Evolutionary conservation across 805 yeast species (phyloP).

Genomic region (Saturnispora sekii): DNA sequence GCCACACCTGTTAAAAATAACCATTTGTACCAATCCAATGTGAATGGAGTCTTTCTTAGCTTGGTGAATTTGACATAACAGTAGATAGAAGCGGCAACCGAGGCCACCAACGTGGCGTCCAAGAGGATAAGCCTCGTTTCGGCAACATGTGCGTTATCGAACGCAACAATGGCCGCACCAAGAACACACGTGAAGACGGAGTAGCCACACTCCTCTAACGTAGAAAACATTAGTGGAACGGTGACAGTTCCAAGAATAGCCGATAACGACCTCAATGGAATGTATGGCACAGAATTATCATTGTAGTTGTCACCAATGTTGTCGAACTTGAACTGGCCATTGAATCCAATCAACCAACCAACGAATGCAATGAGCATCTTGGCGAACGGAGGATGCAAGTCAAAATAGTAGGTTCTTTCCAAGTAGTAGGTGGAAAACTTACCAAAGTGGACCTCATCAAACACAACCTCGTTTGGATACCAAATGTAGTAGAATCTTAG

Average conservation of each 20-base stretch:
- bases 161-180: conserved; percentile 64
- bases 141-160: conserved; percentile 84
- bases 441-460: conserved; percentile 55
- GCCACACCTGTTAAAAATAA: conserved; percentile 72
- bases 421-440: conserved; percentile 79
- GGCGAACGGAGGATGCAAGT: conserved; percentile 97
- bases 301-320: conserved; percentile 78
- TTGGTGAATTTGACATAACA: conserved; percentile 72
- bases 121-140: conserved; percentile 86
- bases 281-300: conserved; percentile 72
- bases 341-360: conserved; percentile 83
- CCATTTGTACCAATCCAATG: conserved; percentile 81
- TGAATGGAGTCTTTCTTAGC: conserved; percentile 57
- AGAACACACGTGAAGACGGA: conserved; percentile 71
- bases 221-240: conserved; percentile 74
- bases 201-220: conserved; percentile 78
- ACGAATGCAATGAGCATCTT: conserved; percentile 83
- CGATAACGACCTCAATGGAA: conserved; percentile 69
- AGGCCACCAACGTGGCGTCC: conserved; percentile 79
- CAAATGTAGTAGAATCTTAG: conserved; percentile 55
- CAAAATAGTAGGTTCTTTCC: conserved; percentile 87
- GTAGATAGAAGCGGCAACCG: conserved; percentile 74
- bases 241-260: conserved; percentile 78
- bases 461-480: conserved; percentile 66
- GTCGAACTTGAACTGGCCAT: conserved; percentile 88